Evolutionary conservation across 768 basidiomycete species (phyloP), one percentile per base, ranked within the genome.

Genomic region (Mycena belliarum): DNA sequence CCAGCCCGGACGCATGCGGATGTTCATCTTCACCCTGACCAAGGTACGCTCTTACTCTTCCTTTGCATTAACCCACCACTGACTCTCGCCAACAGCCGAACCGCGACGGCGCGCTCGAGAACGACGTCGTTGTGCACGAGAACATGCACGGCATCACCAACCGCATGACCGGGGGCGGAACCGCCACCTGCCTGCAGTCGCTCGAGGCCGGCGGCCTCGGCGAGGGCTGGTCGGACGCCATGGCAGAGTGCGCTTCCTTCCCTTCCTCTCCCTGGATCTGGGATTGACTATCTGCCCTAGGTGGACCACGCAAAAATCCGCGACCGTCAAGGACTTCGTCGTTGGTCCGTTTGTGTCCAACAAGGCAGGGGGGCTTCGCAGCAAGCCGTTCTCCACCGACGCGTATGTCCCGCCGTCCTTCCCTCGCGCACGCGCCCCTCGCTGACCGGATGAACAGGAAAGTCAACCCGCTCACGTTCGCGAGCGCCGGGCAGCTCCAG

Each of bases 191-290:
- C 32, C 25, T 54, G 24, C 32, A 37, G 24, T 28, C 15, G 24
- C 12, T 23, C 16, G 52, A 54, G 16, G 29, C 43, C 1, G 24
- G 43, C 18, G 52, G 52, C 11, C 3, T 80, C 73, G 79, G 79
- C 49, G 80, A 80, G 66, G 78, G 78, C 25, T 80, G 78, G 79
- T 76, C 76, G 20, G 78, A 77, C 63, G 56, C 56, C 0, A 45
- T 58, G 49, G 56, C 50, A 5, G 50, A 58, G 41, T 58, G 21
- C 8, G 51, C 15, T 16, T 35, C 35, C 5, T 35, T 16, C n/a
- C n/a, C n/a, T n/a, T 37, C 7, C 35, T 10, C 12, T 37, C 29
- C 14, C 29, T 32, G 29, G 29, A 6, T 14, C 14, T 14, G 29
- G 29, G 29, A 32, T 14, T 32, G 29, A 32, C 29, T 6, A 32